A percentile compares a stretch with the other conserved stretches of the same genome.
These are phyloP conservation scores for Blastomyces emzantsi DNA, from an alignment of 2,329 filamentous ascomycete species.

Conservation along the genomic window DNA sequence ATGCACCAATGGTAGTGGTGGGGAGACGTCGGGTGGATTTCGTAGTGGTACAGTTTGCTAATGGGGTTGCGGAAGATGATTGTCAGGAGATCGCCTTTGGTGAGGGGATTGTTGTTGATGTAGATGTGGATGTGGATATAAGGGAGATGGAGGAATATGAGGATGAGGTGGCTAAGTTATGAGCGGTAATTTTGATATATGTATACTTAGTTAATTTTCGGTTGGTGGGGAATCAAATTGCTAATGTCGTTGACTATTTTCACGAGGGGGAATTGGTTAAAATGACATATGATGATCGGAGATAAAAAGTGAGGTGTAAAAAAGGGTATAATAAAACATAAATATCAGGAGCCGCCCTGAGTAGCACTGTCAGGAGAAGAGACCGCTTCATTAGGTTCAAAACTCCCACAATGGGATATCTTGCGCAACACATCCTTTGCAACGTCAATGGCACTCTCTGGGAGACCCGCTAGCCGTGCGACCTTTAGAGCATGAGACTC, in stretches of 20 bases:
- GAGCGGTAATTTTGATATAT: not conserved
- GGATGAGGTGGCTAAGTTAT: constrained; percentile 7
- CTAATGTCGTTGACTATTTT: not conserved
- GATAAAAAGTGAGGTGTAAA: not conserved
- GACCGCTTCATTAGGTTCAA: not conserved
- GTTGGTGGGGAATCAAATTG: not conserved
- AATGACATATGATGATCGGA: not conserved
- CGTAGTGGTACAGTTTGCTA: constrained; percentile 80
- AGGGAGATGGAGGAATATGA: constrained; percentile 5
- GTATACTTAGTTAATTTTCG: not conserved
- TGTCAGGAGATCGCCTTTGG: constrained; percentile 65
- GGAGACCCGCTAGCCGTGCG: constrained; percentile 75
- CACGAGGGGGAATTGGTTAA: not conserved
- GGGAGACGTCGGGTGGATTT: constrained; percentile 67
- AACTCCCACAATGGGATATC: not conserved
- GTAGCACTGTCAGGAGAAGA: not conserved
- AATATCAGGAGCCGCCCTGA: not conserved
- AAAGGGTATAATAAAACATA: not conserved
- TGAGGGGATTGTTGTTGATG: constrained; percentile 27
- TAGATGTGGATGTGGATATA: constrained; percentile 1
- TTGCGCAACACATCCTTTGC: constrained; percentile 46
- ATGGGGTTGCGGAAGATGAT: constrained; percentile 73
- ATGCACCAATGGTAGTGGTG: constrained; percentile 90
- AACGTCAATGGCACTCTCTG: constrained; percentile 59
- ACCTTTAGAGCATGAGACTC: constrained; percentile 91